Percentiles rank a stretch among this genome's conserved stretches.
Evolutionary conservation across 2,329 filamentous ascomycete genomes (phyloP).

Genomic region (Ophiostoma pallidulum): DNA sequence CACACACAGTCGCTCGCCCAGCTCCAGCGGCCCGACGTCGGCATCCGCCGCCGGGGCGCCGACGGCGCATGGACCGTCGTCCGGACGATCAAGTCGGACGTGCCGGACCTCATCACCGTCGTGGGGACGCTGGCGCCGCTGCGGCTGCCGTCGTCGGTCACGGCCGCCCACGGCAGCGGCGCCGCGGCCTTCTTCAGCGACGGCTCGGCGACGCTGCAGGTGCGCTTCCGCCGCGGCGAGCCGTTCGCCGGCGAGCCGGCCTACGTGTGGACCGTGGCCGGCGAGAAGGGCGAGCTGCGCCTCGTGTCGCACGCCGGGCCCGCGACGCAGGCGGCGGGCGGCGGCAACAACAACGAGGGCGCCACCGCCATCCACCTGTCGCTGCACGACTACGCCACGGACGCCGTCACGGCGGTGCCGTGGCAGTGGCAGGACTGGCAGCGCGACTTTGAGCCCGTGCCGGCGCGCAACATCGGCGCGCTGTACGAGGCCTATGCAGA

Average conservation of each 20-base stretch:
- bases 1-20: slow-evolving; percentile 32
- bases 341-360: slow-evolving; percentile 29
- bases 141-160: slow-evolving; percentile 8
- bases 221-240: slow-evolving; percentile 38
- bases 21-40: slow-evolving; percentile 33
- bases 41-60: slow-evolving; percentile 22
- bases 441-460: slow-evolving; percentile 21
- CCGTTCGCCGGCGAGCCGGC: slow-evolving; percentile 38
- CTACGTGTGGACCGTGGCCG: slow-evolving; percentile 41
- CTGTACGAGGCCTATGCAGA: slow-evolving; percentile 47
- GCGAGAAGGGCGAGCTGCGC: slow-evolving; percentile 41
- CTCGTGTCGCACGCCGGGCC: slow-evolving; percentile 25
- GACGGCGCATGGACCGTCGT: not conserved
- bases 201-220: slow-evolving; percentile 29
- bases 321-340: slow-evolving; percentile 14
- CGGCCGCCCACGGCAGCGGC: not conserved
- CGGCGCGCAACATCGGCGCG: slow-evolving; percentile 40
- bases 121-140: slow-evolving; percentile 26
- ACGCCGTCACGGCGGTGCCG: slow-evolving; percentile 32
- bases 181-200: not conserved
- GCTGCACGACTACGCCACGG: slow-evolving; percentile 40
- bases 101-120: slow-evolving; percentile 25
- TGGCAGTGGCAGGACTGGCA: slow-evolving; percentile 40
- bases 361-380: slow-evolving; percentile 35
- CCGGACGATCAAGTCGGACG: slow-evolving; percentile 17